Conservation (phyloP, 2,329 filamentous ascomycete genomes). For the Aspergillus ochraceus region DNA sequence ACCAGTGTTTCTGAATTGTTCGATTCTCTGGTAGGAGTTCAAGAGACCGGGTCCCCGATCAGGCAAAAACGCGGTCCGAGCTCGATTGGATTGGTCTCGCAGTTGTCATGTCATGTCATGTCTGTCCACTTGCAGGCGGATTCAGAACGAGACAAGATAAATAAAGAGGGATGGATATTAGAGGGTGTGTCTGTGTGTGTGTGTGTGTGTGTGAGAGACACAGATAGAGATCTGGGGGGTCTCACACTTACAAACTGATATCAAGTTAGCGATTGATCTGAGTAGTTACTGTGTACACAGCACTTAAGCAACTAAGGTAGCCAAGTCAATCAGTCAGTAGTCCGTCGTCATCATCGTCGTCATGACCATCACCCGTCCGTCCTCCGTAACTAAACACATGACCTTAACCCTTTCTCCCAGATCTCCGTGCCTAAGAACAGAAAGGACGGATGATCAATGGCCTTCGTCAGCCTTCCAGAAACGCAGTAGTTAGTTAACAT, state of each 20-base stretch:
- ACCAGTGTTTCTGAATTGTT: neutral
- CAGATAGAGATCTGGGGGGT: no score
- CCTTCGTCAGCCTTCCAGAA: neutral
- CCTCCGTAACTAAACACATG: no score
- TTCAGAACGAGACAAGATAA: neutral
- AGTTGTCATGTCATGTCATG: neutral
- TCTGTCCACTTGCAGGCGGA: neutral
- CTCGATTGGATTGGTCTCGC: neutral
- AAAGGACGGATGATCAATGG: neutral
- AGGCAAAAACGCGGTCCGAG: conserved; percentile 20
- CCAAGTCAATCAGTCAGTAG: no score
- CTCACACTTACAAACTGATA: neutral
- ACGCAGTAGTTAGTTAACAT: no score
- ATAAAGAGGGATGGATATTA: neutral
- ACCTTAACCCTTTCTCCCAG: no score
- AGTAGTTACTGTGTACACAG: no score
- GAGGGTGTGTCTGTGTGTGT: no score
- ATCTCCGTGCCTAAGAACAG: no score
- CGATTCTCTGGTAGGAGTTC: no score
- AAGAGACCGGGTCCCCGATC: conserved; percentile 3
- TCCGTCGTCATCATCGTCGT: neutral
- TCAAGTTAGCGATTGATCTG: neutral
- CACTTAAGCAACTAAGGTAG: no score
- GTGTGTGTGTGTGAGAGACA: no score
- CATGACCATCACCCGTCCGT: neutral